Evolutionary conservation across 148 eudicot genomes (phyloP).

Genomic region (Heliosperma pusillum): DNA sequence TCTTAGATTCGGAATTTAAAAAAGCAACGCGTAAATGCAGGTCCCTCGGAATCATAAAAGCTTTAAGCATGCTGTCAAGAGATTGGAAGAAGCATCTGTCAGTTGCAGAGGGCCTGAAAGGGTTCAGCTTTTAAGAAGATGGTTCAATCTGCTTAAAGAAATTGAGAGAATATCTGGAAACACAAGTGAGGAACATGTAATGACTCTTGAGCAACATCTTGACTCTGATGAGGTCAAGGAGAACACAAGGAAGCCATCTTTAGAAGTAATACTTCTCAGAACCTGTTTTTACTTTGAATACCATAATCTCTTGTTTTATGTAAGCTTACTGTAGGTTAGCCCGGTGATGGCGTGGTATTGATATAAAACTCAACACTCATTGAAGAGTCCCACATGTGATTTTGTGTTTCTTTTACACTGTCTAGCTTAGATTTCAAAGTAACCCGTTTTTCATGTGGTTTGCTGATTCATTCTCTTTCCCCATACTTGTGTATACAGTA

Average conservation of each 20-base stretch:
- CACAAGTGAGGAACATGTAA: constrained; percentile 44
- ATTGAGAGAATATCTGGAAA: constrained; percentile 50
- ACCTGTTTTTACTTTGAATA: constrained; percentile 5
- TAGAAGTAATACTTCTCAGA: constrained; percentile 41
- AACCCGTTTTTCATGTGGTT: neutral
- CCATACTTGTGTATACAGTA: no score
- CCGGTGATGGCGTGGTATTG: neutral
- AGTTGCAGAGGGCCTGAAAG: constrained; percentile 80
- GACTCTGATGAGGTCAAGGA: constrained; percentile 59
- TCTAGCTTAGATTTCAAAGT: neutral
- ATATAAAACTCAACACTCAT: neutral
- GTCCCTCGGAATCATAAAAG: constrained; percentile 69
- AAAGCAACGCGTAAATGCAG: constrained; percentile 36
- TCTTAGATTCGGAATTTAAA: neutral
- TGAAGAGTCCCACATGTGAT: constrained; percentile 3
- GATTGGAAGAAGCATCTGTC: constrained; percentile 90
- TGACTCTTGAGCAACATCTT: constrained; percentile 45
- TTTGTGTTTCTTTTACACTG: neutral
- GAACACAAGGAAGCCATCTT: constrained; percentile 53
- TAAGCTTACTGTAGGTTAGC: neutral
- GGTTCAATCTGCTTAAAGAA: constrained; percentile 75
- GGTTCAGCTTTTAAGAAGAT: constrained; percentile 67
- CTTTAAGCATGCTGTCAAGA: constrained; percentile 76
- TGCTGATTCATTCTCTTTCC: neutral
- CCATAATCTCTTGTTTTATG: neutral